Evolutionary conservation across 352 stramenopile species (phyloP), one percentile per base, ranked within the genome.

Genomic region (Phytophthora pistaciae): DNA sequence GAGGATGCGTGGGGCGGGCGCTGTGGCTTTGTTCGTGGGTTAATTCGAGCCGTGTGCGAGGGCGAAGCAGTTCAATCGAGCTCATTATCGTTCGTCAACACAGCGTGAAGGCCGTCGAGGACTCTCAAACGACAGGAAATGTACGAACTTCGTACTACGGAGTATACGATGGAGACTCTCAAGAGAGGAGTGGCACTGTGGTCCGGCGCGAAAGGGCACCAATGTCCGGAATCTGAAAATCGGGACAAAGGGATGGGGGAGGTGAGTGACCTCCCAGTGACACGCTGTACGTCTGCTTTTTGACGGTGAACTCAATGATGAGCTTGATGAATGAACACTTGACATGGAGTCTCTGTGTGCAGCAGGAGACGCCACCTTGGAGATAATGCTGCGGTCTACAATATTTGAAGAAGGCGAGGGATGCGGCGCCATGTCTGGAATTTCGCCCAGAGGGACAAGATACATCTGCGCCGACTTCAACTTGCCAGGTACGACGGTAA

Each of bases 41-140:
- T 9, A 49, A 49, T 49, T 49, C 13, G 14, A 49, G 40, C 16
- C 40, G 40, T 9, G 14, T 49, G 13, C 40, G 16, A 54, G 20
- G 29, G 46, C 20, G 21, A 54, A 54, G 20, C 46, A 6, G n/a
- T 31, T 54, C n/a, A 50, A 3, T 23, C 44, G 31, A 49, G 46
- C 21, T 54, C 46, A 29, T 54, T 54, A 54, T 54, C 21, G 20
- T 54, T 54, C 27, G 46, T 29, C 46, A 54, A 54, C 46, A 53
- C 46, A 53, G n/a, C 18, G 8, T 5, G 46, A 31, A 54, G 46
- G 14, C 36, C 36, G 11, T 44, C 36, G 36, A 13, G 18, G 36
- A 16, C 36, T 14, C 11, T 18, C 36, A 44, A 44, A 18, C 13
- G 11, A 33, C 29, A 33, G 29, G 29, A 33, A 33, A 9, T 33